Evolutionary conservation across 345 rosid species (phyloP).

Genomic region (Diplotaxis tenuifolia): DNA sequence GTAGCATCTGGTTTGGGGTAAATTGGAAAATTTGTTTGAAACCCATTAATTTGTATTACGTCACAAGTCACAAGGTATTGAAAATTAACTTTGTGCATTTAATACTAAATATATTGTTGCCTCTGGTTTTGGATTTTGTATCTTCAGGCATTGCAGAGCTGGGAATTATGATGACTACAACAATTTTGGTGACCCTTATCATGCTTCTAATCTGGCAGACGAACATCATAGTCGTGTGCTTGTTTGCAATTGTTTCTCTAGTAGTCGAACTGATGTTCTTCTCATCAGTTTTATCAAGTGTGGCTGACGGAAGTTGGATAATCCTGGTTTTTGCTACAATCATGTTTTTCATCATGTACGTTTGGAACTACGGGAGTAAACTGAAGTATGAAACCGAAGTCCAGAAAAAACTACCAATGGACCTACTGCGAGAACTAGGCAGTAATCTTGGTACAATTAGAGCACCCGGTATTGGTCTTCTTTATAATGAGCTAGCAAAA

Average conservation of each 20-base stretch:
- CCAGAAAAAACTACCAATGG: slow-evolving; percentile 87
- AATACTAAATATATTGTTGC: slow-evolving; percentile 12
- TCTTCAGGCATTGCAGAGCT: slow-evolving; percentile 87
- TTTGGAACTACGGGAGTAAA: slow-evolving; percentile 98
- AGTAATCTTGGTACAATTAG: slow-evolving; percentile 92
- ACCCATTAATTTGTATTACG: neutral
- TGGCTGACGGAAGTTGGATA: slow-evolving; percentile 95
- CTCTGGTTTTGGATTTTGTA: slow-evolving; percentile 31
- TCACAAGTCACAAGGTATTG: neutral
- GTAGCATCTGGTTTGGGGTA: slow-evolving; percentile 7
- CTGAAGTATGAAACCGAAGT: slow-evolving; percentile 98
- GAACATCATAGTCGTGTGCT: slow-evolving; percentile 72
- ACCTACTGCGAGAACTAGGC: slow-evolving; percentile 84
- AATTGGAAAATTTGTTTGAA: neutral
- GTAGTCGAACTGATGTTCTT: slow-evolving; percentile 78
- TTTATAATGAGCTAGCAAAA: slow-evolving; percentile 88
- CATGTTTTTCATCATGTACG: slow-evolving; percentile 83
- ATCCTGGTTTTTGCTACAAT: slow-evolving; percentile 74
- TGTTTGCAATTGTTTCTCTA: slow-evolving; percentile 63
- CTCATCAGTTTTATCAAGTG: slow-evolving; percentile 72
- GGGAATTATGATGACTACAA: slow-evolving; percentile 98
- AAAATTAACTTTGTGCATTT: slow-evolving; percentile 4
- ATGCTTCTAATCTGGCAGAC: slow-evolving; percentile 99
- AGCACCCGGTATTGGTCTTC: slow-evolving; percentile 98
- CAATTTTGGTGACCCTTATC: slow-evolving; percentile 79